Evolutionary conservation across 345 rosid species (phyloP).

Genomic region (Clarkia xantiana): DNA sequence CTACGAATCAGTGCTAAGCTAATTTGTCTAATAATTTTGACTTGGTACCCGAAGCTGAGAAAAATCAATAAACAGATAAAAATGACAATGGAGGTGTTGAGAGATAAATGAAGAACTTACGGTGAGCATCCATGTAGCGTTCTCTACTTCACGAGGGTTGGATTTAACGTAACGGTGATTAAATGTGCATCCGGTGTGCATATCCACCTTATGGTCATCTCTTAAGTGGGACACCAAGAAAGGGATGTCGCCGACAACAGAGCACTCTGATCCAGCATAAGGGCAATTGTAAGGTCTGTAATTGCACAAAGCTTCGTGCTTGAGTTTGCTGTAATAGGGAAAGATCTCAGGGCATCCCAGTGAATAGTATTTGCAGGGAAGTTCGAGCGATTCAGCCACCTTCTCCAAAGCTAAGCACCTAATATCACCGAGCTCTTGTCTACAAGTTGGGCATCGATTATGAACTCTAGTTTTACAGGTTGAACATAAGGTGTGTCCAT

Average conservation of each 20-base stretch:
- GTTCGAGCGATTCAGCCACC: conserved; percentile 84
- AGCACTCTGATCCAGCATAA: conserved; percentile 89
- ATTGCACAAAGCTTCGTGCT: conserved; percentile 75
- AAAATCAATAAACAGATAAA: too few relatives aligned
- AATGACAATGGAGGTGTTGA: too few relatives aligned
- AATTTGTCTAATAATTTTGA: too few relatives aligned
- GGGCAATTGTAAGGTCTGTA: conserved; percentile 90
- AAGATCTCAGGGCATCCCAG: conserved; percentile 89
- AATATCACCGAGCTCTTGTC: conserved; percentile 98
- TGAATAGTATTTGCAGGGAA: conserved; percentile 69
- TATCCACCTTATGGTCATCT: conserved; percentile 94
- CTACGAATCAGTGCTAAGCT: too few relatives aligned
- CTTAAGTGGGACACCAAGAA: conserved; percentile 78
- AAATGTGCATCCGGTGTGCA: conserved; percentile 93
- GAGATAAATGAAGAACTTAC: conserved; percentile 27
- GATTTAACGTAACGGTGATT: conserved; percentile 97
- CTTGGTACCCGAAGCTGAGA: too few relatives aligned
- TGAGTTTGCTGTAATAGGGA: conserved; percentile 89
- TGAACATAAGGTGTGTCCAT: conserved; percentile 93
- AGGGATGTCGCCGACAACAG: conserved; percentile 67
- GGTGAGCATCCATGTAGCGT: conserved; percentile 95
- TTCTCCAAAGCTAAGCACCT: conserved; percentile 88
- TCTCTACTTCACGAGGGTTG: conserved; percentile 96
- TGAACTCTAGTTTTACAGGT: conserved; percentile 83
- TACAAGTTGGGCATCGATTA: conserved; percentile 87